Evolutionary conservation across 805 yeast genomes (phyloP), one percentile per base, ranked within the genome.

Genomic region (Candida manassasensis): DNA sequence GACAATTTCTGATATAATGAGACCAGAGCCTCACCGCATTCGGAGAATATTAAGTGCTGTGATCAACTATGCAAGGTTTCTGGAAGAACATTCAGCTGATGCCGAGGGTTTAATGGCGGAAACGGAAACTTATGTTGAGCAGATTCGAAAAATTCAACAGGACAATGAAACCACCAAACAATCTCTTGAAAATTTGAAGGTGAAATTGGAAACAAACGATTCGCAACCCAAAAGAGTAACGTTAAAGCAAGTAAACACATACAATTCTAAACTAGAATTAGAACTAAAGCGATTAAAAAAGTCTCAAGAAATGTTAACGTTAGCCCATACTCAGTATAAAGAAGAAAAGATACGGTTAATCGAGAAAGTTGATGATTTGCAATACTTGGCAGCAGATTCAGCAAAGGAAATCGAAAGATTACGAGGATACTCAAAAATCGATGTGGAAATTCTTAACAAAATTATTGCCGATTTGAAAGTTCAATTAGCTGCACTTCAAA

Each of bases 21-120:
- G 77, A 44, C 96, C 96, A 0, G 95, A 87, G n/a, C 65, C 84
- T 0, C 58, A 55, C 25, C 65, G 95, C 39, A 67, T 77, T 1
- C 63, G 78, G 42, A 63, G 90, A 31, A 67, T 86, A 14, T 57
- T 87, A 18, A 85, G 95, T 52, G 93, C 93, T 1, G 78, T 87
- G 33, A 83, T 87, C 15, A 88, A 88, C 53, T 88, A 77, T 66
- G 94, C 94, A 1, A 63, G 90, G 38, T 87, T 84, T 50, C 71
- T 95, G 45, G 94, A 85, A 47, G 86, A 80, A 44, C 79, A 84
- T 40, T 73, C 80, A 53, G 70, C 67, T 16, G 88, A 82, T 45
- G 79, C 84, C 49, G 86, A 80, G 41, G 74, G 73, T 17, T 61
- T 83, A 17, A 75, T 81, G 13, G 71, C 69, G 34, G 38, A 16